Percentiles rank a stretch among this genome's conserved stretches.
phyloP scores from a whole-genome alignment of 805 yeast genomes.

The Ogataea haglerorum region DNA sequence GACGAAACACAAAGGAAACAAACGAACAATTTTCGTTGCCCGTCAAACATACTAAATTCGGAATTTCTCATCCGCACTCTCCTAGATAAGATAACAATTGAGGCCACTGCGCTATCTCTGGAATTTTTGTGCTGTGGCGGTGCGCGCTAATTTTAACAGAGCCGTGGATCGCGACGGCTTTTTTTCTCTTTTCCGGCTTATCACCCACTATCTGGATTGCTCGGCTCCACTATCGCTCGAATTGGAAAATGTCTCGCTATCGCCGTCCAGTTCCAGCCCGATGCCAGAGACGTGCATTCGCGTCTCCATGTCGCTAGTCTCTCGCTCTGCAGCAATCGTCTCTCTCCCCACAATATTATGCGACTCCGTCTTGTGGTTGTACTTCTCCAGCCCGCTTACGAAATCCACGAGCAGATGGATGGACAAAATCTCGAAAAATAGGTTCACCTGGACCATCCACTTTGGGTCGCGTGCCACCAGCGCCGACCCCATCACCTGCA shows the following conservation, averaged over 20 bases:
- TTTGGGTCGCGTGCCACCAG: conserved; percentile 38
- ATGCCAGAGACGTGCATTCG: neutral
- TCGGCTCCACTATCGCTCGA: conserved; percentile 2
- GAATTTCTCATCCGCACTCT: conserved; percentile 1
- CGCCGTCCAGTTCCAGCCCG: neutral
- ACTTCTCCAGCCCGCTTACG: conserved; percentile 50
- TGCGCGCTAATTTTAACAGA: neutral
- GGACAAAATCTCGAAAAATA: conserved; percentile 47
- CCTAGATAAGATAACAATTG: neutral
- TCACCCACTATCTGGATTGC: neutral
- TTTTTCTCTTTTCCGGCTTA: neutral
- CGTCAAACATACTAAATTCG: neutral
- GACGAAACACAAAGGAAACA: neutral
- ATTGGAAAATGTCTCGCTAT: conserved; percentile 3
- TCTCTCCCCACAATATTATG: conserved; percentile 62
- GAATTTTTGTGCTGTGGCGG: conserved; percentile 1
- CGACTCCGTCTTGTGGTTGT: conserved; percentile 49
- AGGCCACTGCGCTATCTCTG: neutral
- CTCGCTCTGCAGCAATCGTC: conserved; percentile 16
- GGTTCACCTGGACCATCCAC: conserved; percentile 46
- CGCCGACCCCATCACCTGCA: conserved; percentile 25
- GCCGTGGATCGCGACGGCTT: conserved; percentile 1
- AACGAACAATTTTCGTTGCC: neutral
- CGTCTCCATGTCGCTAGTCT: neutral
- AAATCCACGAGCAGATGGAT: conserved; percentile 65